phyloP scores from a whole-genome alignment of 2,329 filamentous ascomycete species.

The Nemania serpens region DNA sequence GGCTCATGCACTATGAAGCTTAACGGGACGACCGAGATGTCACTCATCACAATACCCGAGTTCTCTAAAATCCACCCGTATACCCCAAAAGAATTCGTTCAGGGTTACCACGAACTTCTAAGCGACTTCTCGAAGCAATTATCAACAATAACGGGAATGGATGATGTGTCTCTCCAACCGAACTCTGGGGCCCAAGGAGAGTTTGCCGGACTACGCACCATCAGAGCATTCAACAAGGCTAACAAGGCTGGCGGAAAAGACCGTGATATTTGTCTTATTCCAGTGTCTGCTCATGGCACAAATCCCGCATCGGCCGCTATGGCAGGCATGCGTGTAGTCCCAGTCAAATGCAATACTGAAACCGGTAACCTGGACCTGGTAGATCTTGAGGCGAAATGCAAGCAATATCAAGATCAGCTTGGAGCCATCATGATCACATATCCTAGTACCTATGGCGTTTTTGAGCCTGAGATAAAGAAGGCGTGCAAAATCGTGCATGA shows the following conservation, averaged over 20 bases:
- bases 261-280: constrained; percentile 91
- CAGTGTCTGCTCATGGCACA: constrained; percentile 92
- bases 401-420: constrained; percentile 83
- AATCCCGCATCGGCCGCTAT: constrained; percentile 95
- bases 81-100: constrained; percentile 64
- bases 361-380: constrained; percentile 89
- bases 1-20: constrained; percentile 99
- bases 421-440: constrained; percentile 97
- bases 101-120: constrained; percentile 74
- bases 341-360: constrained; percentile 84
- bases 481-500: constrained; percentile 85
- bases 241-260: constrained; percentile 65
- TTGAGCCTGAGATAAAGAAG: constrained; percentile 86
- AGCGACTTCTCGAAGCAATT: constrained; percentile 75
- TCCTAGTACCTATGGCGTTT: constrained; percentile 92
- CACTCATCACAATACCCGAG: constrained; percentile 76
- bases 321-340: constrained; percentile 92
- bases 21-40: constrained; percentile 92
- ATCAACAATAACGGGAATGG: constrained; percentile 84
- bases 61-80: constrained; percentile 85
- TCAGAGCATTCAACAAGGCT: constrained; percentile 80
- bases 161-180: constrained; percentile 86
- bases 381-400: constrained; percentile 85
- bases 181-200: constrained; percentile 97
- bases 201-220: constrained; percentile 86